A percentile compares a stretch with the other conserved stretches of the same genome.
Evolutionary conservation across 306 rosid genomes (phyloP).

Genomic region (Cicer chorassanicum): DNA sequence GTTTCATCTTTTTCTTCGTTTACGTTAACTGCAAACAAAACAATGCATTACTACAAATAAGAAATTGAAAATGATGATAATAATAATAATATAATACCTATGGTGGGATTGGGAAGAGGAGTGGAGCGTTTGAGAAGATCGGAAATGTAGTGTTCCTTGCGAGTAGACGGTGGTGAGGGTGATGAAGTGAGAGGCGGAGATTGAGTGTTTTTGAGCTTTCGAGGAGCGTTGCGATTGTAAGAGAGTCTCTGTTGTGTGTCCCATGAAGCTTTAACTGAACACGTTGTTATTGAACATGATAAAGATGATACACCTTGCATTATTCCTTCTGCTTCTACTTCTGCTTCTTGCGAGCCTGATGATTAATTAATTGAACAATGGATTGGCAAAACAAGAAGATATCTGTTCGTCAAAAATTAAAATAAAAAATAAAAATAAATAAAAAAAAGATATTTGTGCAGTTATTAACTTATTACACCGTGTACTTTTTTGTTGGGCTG

Average conservation of each 20-base stretch:
- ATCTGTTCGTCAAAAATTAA: no score
- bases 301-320: slow-evolving; percentile 32
- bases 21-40: slow-evolving; percentile 3
- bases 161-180: slow-evolving; percentile 27
- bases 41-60: background rate
- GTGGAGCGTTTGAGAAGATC: slow-evolving; percentile 70
- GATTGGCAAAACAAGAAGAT: background rate
- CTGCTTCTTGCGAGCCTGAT: background rate
- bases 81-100: slow-evolving; percentile 38
- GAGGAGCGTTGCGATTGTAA: slow-evolving; percentile 87
- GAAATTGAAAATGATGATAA: background rate
- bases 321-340: background rate
- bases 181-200: slow-evolving; percentile 48
- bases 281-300: background rate
- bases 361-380: background rate
- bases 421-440: no score
- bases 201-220: slow-evolving; percentile 57
- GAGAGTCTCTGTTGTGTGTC: slow-evolving; percentile 72
- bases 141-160: slow-evolving; percentile 46
- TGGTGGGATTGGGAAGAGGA: slow-evolving; percentile 44
- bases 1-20: slow-evolving; percentile 46
- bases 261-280: slow-evolving; percentile 63
- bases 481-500: no score
- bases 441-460: no score
- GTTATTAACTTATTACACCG: no score